Percentiles rank a stretch among this genome's conserved stretches.
phyloP scores from a whole-genome alignment of 441 rosid genomes.

The Viola pubescens region DNA sequence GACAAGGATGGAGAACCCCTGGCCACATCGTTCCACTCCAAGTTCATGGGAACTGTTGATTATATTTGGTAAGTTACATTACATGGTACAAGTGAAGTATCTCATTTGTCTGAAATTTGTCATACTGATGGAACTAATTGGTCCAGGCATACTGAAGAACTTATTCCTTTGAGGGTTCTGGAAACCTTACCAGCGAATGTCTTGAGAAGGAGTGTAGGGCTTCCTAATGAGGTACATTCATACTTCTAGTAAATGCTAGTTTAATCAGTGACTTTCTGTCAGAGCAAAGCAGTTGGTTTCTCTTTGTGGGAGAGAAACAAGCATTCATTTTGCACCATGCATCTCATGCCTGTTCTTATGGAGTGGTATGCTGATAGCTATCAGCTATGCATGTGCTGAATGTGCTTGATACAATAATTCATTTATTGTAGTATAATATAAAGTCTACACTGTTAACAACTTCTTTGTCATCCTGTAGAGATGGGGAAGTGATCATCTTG shows the following conservation, averaged over 20 bases:
- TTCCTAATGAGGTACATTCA: conserved; percentile 65
- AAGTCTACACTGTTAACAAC: neutral
- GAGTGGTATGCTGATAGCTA: too few species aligned
- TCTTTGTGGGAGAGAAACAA: too few species aligned
- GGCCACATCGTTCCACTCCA: conserved; percentile 80
- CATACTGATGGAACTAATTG: conserved; percentile 18
- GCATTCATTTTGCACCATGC: too few species aligned
- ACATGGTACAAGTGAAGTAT: neutral
- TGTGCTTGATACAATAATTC: too few species aligned
- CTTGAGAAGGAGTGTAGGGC: conserved; percentile 60
- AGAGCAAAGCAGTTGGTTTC: neutral
- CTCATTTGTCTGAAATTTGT: conserved; percentile 1
- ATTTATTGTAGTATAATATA: neutral
- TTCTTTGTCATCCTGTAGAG: conserved; percentile 40
- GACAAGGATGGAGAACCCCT: conserved; percentile 69
- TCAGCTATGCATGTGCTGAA: too few species aligned
- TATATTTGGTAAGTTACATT: conserved; percentile 46
- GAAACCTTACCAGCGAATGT: conserved; percentile 68
- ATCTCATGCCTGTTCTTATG: too few species aligned
- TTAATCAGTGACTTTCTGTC: conserved; percentile 9
- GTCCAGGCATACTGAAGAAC: conserved; percentile 72
- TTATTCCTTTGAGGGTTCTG: conserved; percentile 78
- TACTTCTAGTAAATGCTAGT: neutral
- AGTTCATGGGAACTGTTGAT: conserved; percentile 86
- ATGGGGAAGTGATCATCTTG: conserved; percentile 97